Base-by-base conservation (phyloP, 441 rosid species). In the Gossypium schwendimanii region DNA sequence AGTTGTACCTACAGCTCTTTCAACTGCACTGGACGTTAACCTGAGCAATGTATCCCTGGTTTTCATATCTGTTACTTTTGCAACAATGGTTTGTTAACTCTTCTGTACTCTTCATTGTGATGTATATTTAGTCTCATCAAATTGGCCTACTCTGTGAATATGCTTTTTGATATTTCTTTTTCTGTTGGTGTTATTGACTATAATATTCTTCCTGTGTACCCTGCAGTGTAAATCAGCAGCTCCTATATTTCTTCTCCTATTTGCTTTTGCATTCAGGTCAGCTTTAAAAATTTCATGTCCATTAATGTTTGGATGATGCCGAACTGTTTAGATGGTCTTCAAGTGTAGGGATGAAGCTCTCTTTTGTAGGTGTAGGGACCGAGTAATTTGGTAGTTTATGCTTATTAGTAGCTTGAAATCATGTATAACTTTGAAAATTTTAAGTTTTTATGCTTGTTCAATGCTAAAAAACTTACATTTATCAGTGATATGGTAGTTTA, bases 221-320 rank as follows among this genome's bases (percentile, higher is more conserved):
- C 72, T 87, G 88, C 92, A 95, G 98, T 95, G 99, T 85, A 95
- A 95, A 90, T 95, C 99, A 59, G 98, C 97, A 53, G 82, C 97
- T 53, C 99, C 99, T 28, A 89, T 95, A 84, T 93, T 93, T 84
- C 98, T 95, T 71, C 90, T 95, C 66, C 70, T 95, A 58, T 95
- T 95, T 79, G 97, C 99, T 80, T 95, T 93, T 87, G 97, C 97
- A 67, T 93, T 95, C 94, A 95, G 98, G 99, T 95, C 81, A 82
- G 66, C 72, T 84, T 71, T 80, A 47, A 39, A 24, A 64, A n/a
- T 39, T 73, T 75, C 44, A 31, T 60, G 15, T 50, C 8, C 53
- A 7, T 45, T 24, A 28, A 21, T 49, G 36, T 68, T 50, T 28
- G 60, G 45, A 28, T 50, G 44, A 14, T 10, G 60, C 60, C 28